Base-by-base conservation (phyloP, 1,284 basidiomycete genomes). In the Melampsora americana region DNA sequence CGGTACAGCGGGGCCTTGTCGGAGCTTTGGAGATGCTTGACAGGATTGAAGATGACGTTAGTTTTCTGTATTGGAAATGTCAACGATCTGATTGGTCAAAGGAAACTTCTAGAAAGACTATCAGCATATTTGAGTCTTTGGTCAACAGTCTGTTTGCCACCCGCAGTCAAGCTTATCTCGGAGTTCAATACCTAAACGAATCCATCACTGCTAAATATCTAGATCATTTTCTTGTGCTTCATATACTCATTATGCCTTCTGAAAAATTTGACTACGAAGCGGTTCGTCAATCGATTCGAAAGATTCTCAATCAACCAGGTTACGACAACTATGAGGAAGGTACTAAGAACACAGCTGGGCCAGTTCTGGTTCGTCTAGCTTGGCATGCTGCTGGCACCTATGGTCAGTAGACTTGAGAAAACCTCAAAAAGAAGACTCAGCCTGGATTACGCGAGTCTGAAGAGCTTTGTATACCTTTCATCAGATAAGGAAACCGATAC, bases 301-400 rank as follows among this genome's bases (percentile, higher is more conserved):
- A 32, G 32, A 42, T 50, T n/a, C 66, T 75, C 42, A 67, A 59
- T 46, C 72, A 75, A 39, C 72, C 72, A 4, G 72, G 72, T 2
- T 75, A 75, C 30, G 72, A 75, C 39, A 50, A 62, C 42, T 75
- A 75, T 60, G 39, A 67, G 35, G 53, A 67, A 56, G 56, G 60
- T 50, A 64, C 53, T 20, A 67, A 75, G 56, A 56, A 67, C 26
- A 60, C 65, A 30, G 77, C 77, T 12, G 82, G 83, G 7, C 83
- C 83, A 7, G 80, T 85, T 35, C 79, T 85, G 20, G 82, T 85
- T 39, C 81, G 86, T 78, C 82, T 87, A 48, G 86, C 86, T 68
- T 87, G 87, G 86, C 86, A 86, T 81, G 83, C 85, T 14, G 83
- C 82, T 46, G 86, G 86, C 26, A 86, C 85, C 83, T 83, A 79